Evolutionary conservation across 2,329 filamentous ascomycete genomes (phyloP).

Genomic region (Dendrostoma leiphaemia): DNA sequence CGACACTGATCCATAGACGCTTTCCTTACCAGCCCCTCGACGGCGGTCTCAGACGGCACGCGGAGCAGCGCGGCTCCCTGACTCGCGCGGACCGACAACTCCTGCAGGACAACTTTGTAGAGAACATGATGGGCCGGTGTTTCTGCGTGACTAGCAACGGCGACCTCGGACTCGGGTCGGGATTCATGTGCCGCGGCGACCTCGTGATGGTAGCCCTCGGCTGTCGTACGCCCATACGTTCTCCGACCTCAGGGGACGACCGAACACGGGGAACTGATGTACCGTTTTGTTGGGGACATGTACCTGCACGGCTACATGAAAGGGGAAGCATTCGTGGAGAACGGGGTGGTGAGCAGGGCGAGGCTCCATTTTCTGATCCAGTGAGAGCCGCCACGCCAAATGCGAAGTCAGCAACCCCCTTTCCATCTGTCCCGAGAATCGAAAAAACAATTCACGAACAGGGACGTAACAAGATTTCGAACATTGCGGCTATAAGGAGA

Average conservation of each 20-base stretch:
- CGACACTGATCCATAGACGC: background rate
- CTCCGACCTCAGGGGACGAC: background rate
- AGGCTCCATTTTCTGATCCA: background rate
- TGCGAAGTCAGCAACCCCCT: too few species aligned
- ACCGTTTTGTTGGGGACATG: background rate
- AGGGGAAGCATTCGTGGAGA: background rate
- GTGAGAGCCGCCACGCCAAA: too few species aligned
- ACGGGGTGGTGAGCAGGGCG: background rate
- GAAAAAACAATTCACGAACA: too few species aligned
- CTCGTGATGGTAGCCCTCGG: background rate
- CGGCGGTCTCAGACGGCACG: background rate
- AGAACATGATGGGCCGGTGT: conserved; percentile 4
- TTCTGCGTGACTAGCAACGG: background rate
- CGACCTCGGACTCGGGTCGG: background rate
- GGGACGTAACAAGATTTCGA: too few species aligned
- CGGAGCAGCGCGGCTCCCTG: background rate
- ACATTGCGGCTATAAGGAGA: too few species aligned
- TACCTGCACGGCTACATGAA: conserved; percentile 3
- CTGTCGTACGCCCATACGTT: background rate
- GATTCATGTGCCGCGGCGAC: background rate
- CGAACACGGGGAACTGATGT: background rate
- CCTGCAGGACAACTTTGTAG: background rate
- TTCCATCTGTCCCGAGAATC: too few species aligned
- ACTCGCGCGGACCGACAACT: background rate
- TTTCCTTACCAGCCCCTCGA: background rate